Conservation (phyloP, 805 yeast genomes). For the Ogataea ganodermae region DNA sequence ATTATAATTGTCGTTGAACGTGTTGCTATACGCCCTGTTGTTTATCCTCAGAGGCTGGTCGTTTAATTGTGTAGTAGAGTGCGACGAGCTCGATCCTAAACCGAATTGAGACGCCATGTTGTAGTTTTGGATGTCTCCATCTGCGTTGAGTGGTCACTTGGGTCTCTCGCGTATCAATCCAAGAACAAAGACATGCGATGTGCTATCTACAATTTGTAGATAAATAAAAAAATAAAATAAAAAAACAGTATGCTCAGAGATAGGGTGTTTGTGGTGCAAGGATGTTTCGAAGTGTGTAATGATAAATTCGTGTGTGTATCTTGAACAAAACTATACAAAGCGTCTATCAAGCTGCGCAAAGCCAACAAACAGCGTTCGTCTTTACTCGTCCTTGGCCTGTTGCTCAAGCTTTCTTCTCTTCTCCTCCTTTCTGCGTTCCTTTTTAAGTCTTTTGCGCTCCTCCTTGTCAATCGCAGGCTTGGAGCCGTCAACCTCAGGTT, state of each 20-base stretch:
- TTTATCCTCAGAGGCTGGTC: slow-evolving; percentile 21
- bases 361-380: background rate
- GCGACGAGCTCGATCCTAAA: slow-evolving; percentile 24
- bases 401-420: slow-evolving; percentile 20
- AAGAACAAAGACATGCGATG: background rate
- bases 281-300: background rate
- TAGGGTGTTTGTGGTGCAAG: background rate
- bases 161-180: background rate
- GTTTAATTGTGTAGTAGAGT: slow-evolving; percentile 29
- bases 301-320: background rate
- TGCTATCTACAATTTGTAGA: background rate
- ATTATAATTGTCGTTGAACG: slow-evolving; percentile 21
- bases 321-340: background rate
- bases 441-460: slow-evolving; percentile 31
- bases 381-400: slow-evolving; percentile 3
- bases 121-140: background rate
- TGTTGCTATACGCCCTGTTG: slow-evolving; percentile 8
- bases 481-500: slow-evolving; percentile 2
- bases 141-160: background rate
- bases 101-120: slow-evolving; percentile 9
- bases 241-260: too few relatives aligned
- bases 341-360: too few relatives aligned
- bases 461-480: slow-evolving; percentile 22
- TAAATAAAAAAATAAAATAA: background rate
- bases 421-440: slow-evolving; percentile 28